Conservation (phyloP, 805 yeast genomes). For the Maudiozyma barnettii region DNA sequence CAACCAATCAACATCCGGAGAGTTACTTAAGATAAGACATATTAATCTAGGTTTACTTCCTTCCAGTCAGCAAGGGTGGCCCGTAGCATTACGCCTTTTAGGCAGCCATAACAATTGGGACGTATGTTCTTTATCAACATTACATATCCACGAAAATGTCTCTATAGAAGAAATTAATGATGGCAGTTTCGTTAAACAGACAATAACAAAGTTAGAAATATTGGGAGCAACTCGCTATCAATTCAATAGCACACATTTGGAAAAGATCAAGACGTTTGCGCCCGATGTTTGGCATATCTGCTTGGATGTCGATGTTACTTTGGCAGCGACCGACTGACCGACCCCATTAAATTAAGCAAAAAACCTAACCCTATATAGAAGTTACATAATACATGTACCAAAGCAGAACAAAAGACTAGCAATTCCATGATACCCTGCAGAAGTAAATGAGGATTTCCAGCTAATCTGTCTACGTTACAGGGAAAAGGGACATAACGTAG, state of each 20-base stretch:
- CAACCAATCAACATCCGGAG: constrained; percentile 15
- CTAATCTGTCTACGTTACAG: too few relatives aligned
- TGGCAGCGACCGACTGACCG: too few relatives aligned
- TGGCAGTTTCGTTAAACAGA: constrained; percentile 5
- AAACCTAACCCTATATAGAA: too few relatives aligned
- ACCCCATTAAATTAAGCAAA: too few relatives aligned
- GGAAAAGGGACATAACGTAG: too few relatives aligned
- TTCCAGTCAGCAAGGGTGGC: constrained; percentile 55
- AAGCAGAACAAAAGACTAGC: too few relatives aligned
- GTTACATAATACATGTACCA: too few relatives aligned
- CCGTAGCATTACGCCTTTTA: constrained; percentile 28
- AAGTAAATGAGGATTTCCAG: too few relatives aligned
- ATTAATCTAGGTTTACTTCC: constrained; percentile 78
- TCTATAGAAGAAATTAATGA: constrained; percentile 33
- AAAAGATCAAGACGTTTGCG: constrained; percentile 73
- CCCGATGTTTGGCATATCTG: constrained; percentile 81
- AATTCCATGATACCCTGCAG: too few relatives aligned
- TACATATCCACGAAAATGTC: constrained; percentile 75
- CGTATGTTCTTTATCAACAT: constrained; percentile 15
- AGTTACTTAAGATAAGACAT: constrained; percentile 35
- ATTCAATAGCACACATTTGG: constrained; percentile 33
- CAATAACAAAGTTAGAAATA: background rate
- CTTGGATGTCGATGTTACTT: constrained; percentile 31
- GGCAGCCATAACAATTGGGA: constrained; percentile 8
- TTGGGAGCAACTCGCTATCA: constrained; percentile 1